A percentile compares a stretch with the other conserved stretches of the same genome.
Conservation (phyloP, 2,329 filamentous ascomycete species). For the Penicillium sp. region DNA sequence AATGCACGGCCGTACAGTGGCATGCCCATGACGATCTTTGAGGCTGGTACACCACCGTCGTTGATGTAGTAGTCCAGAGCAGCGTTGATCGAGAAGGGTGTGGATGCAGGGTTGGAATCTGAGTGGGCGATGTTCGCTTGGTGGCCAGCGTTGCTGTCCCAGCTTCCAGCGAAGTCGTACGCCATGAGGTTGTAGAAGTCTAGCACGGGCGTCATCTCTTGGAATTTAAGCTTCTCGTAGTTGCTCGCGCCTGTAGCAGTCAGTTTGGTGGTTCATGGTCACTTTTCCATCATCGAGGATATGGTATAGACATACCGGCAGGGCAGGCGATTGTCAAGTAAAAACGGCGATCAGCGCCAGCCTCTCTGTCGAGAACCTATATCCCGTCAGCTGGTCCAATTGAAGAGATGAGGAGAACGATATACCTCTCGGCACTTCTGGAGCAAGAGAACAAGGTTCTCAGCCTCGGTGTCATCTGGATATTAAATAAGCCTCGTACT, state of each 20-base stretch:
- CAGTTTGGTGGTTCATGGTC: slow-evolving; percentile 46
- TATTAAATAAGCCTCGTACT: slow-evolving; percentile 11
- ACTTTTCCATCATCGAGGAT: slow-evolving; percentile 42
- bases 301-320: slow-evolving; percentile 43
- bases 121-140: slow-evolving; percentile 75
- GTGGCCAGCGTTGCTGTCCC: slow-evolving; percentile 71
- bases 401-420: not conserved
- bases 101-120: slow-evolving; percentile 57
- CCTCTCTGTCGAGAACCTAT: slow-evolving; percentile 39
- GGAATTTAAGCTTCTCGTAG: slow-evolving; percentile 46
- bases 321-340: slow-evolving; percentile 51
- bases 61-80: slow-evolving; percentile 70
- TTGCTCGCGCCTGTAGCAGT: slow-evolving; percentile 42
- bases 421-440: slow-evolving; percentile 42
- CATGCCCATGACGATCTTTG: slow-evolving; percentile 89
- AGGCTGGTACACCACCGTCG: slow-evolving; percentile 57
- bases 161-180: slow-evolving; percentile 82
- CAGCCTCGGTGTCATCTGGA: slow-evolving; percentile 42
- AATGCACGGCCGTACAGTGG: slow-evolving; percentile 92
- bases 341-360: slow-evolving; percentile 44
- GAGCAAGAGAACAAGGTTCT: slow-evolving; percentile 45
- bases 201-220: slow-evolving; percentile 47
- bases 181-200: slow-evolving; percentile 67
- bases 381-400: slow-evolving; percentile 7
- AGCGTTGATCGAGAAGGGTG: slow-evolving; percentile 72